Evolutionary conservation across 768 basidiomycete genomes (phyloP).

Genomic region (Rickenella mellea): DNA sequence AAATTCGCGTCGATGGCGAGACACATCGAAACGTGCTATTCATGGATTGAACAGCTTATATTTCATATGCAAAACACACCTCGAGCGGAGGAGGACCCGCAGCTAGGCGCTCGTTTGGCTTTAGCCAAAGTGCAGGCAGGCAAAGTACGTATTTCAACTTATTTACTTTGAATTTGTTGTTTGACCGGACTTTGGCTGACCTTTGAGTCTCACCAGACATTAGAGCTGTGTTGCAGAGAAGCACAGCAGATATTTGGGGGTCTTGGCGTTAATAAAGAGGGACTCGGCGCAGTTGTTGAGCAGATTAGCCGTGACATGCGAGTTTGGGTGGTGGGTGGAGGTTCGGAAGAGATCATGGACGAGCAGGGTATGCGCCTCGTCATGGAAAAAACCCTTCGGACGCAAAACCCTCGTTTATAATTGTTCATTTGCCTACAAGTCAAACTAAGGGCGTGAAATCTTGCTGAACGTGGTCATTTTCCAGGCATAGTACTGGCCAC

Average conservation of each 20-base stretch:
- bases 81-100: conserved; percentile 2
- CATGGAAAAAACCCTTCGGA: too few relatives aligned
- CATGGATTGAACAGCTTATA: conserved; percentile 8
- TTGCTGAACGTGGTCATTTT: too few relatives aligned
- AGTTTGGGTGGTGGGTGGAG: conserved; percentile 10
- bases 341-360: conserved; percentile 9
- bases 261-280: conserved; percentile 8
- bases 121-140: conserved; percentile 9
- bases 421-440: too few relatives aligned
- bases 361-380: conserved; percentile 8
- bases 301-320: conserved; percentile 11
- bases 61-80: conserved; percentile 3
- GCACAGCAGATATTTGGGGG: conserved; percentile 11
- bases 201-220: not conserved
- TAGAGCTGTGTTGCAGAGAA: conserved; percentile 8
- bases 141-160: conserved; percentile 1
- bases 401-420: too few relatives aligned
- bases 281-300: conserved; percentile 6
- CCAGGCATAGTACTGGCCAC: too few relatives aligned
- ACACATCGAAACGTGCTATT: conserved; percentile 5
- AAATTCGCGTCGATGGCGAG: conserved; percentile 10
- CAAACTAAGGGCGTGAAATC: too few relatives aligned
- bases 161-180: too few relatives aligned
- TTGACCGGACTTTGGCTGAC: not conserved
- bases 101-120: conserved; percentile 7